Evolutionary conservation across 176 grass and related monocot species (phyloP), one percentile per base, ranked within the genome.

Genomic region (Ensete glaucum): DNA sequence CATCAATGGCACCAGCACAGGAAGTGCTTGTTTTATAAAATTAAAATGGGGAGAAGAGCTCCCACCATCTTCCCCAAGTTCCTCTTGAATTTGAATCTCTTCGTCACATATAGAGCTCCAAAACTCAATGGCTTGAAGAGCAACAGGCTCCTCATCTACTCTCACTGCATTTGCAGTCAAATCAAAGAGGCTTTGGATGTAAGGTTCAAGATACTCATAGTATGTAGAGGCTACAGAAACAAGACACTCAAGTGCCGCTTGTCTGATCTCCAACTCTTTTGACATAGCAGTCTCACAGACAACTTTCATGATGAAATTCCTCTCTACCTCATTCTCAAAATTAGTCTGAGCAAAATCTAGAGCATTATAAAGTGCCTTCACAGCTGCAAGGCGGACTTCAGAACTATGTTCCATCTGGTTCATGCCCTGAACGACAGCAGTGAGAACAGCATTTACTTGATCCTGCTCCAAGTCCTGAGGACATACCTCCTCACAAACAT

Each of bases 71-170:
- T 81, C 85, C 67, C 78, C 89, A 16, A 82, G 80, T 76, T 86
- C 81, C 59, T 92, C 93, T 85, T 88, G 85, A 1, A 89, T 80
- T 26, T 77, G 83, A 86, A 96, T 91, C 80, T 96, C 92, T 76
- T 96, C 92, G 69, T 96, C 92, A 74, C 86, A 90, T 66, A 96
- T 86, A 56, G 92, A 81, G 25, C 92, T 96, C 92, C 92, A 96
- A 73, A 96, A 96, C 74, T 96, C 92, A 62, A 96, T 69, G 73
- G 86, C 89, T 81, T 96, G 86, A 55, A 96, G 85, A 72, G 86
- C 84, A 73, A 87, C 88, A 4, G 54, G 66, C 52, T 96, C 92
- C 64, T 91, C 86, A 81, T 91, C 88, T 70, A 77, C 79, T 72
- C 87, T 91, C 70, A 96, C 88, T 73, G 86, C 84, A 69, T 85